phyloP scores from a whole-genome alignment of 805 yeast genomes.

The Candida corydali region DNA sequence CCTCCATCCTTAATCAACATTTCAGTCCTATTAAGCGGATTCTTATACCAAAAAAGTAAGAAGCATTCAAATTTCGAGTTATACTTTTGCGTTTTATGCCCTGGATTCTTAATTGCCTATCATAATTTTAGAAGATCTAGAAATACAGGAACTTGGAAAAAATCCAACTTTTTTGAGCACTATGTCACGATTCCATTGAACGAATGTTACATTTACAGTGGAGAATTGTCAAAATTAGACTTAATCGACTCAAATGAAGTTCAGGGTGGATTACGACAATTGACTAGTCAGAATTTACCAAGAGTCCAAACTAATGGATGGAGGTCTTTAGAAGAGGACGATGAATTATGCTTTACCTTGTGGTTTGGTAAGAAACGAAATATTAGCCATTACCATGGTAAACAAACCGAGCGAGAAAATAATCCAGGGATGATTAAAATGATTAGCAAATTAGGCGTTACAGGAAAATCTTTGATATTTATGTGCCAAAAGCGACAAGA shows the following conservation, averaged over 20 bases:
- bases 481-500: slow-evolving; percentile 80
- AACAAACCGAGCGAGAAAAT: slow-evolving; percentile 15
- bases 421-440: slow-evolving; percentile 44
- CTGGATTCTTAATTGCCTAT: slow-evolving; percentile 64
- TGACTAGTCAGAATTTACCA: slow-evolving; percentile 54
- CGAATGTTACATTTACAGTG: slow-evolving; percentile 75
- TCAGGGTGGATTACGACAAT: slow-evolving; percentile 42
- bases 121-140: slow-evolving; percentile 45
- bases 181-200: slow-evolving; percentile 57
- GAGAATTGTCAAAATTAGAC: slow-evolving; percentile 54
- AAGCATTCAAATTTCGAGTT: slow-evolving; percentile 65
- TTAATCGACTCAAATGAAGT: slow-evolving; percentile 34
- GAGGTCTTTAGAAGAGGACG: slow-evolving; percentile 74
- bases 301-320: slow-evolving; percentile 79
- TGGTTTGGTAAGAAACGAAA: slow-evolving; percentile 74
- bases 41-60: slow-evolving; percentile 62
- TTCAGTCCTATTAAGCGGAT: slow-evolving; percentile 60
- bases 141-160: slow-evolving; percentile 43
- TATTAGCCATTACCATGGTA: slow-evolving; percentile 21
- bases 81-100: slow-evolving; percentile 60
- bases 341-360: slow-evolving; percentile 71
- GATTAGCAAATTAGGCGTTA: slow-evolving; percentile 55
- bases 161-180: slow-evolving; percentile 46
- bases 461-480: slow-evolving; percentile 68
- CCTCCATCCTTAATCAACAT: slow-evolving; percentile 56